Base-by-base conservation (phyloP, 2,329 filamentous ascomycete species). In the Biscogniauxia mediterranea region DNA sequence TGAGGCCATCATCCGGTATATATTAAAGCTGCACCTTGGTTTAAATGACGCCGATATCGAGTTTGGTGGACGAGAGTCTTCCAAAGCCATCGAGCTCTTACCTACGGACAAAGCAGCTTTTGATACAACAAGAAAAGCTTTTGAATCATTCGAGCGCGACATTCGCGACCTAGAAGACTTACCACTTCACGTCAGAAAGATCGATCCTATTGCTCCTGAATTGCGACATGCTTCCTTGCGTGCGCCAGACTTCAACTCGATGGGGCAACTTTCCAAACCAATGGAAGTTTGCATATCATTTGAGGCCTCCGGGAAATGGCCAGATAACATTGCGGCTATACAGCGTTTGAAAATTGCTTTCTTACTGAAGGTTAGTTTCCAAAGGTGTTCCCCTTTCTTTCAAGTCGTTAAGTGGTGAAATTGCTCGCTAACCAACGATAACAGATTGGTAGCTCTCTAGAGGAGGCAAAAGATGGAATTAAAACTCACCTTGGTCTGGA, bases 271-370 rank as follows among this genome's bases (percentile, higher is more conserved):
- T 19, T 69, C 80, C 58, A 72, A 75, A 25, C 89, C 91, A 0
- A 89, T 93, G 66, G 89, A 96, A 67, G 85, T 96, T 32, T 84
- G 93, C 51, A 82, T 99, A 54, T 93, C 94, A 71, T 98, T 99
- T 69, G 95, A 99, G 77, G 91, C 90, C 4, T 98, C 95, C 6
- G 89, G 88, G 53, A 89, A 92, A 68, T 99, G 95, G 95, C 95
- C 95, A 0, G 93, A 98, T 72, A 92, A 96, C 71, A 78, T 98
- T 8, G 86, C 86, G 3, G 93, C 94, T 5, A 97, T 98, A 59
- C 95, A 99, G 74, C 87, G 93, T 71, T 93, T 93, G 13, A 99
- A 99, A 76, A 85, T 96, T 49, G 95, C 96, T 3, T 96, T 99
- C 72, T 81, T 95, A 3, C 78, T 97, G 3, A 85, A 88, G 38